phyloP scores from a whole-genome alignment of 768 basidiomycete species.

The Boletellus emodensis region DNA sequence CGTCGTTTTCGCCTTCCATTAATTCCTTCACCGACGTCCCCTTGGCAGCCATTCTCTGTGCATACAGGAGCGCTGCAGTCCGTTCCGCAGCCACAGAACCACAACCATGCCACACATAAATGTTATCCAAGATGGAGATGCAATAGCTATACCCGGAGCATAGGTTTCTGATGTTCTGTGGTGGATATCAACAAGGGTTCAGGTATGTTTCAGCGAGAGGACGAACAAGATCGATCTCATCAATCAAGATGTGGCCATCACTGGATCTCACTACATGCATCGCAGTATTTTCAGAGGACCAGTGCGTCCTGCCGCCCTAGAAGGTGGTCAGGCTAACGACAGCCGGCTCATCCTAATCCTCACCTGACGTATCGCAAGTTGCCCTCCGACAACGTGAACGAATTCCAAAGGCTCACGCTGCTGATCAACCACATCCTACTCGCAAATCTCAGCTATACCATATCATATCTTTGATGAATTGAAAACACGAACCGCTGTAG shows the following conservation, averaged over 20 bases:
- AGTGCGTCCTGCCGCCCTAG: conserved; percentile 68
- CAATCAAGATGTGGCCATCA: conserved; percentile 52
- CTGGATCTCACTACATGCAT: conserved; percentile 69
- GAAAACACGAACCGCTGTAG: conserved; percentile 47
- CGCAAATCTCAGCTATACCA: neutral
- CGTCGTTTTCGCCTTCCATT: conserved; percentile 57
- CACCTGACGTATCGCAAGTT: conserved; percentile 73
- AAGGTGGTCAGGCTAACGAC: conserved; percentile 4
- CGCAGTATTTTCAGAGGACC: conserved; percentile 75
- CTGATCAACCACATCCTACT: conserved; percentile 47
- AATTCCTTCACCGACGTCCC: conserved; percentile 49
- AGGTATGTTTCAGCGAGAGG: neutral
- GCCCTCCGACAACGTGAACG: conserved; percentile 62
- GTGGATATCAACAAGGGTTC: conserved; percentile 2
- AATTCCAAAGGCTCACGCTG: conserved; percentile 61
- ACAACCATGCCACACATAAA: conserved; percentile 80
- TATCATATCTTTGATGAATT: neutral
- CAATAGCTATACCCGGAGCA: conserved; percentile 88
- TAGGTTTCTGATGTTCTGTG: conserved; percentile 57
- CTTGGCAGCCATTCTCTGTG: conserved; percentile 40
- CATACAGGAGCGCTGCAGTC: conserved; percentile 60
- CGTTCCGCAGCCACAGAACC: conserved; percentile 62
- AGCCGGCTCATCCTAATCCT: neutral
- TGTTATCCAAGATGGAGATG: conserved; percentile 59
- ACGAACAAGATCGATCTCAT: conserved; percentile 68